Evolutionary conservation across 768 basidiomycete genomes (phyloP), one percentile per base, ranked within the genome.

Genomic region (Coprinellus micaceus): DNA sequence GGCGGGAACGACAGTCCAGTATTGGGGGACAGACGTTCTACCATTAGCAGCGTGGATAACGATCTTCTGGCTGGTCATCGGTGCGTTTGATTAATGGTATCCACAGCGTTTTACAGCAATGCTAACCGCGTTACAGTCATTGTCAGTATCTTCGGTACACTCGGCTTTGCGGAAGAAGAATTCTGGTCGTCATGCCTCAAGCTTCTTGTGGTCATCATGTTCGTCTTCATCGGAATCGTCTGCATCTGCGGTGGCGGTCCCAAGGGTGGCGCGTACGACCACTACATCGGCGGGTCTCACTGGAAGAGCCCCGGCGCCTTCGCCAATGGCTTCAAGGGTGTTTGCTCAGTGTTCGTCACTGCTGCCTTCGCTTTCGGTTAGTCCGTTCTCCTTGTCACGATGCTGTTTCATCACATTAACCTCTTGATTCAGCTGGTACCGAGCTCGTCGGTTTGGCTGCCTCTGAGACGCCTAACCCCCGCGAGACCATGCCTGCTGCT

Each of bases 111-210:
- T 46, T 13, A 13, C 1, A n/a, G 3, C 10, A 4, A 11, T 30
- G 33, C n/a, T 53, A 30, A 33, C 26, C 7, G 39, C 6, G 1
- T 37, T 15, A 17, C 45, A 79, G 77, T 68, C 7, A 70, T 79
- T 24, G 49, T 74, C 36, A 66, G 69, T 49, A 36, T 77, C 19
- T 77, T 79, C 51, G 77, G 77, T 55, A 77, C 77, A 12, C 71
- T 79, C 11, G 77, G 77, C 11, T 79, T 71, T 51, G 76, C 77
- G 0, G 77, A 79, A 62, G 77, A 77, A 66, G 77, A 77, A 52
- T 79, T 77, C 58, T 79, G 77, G 77, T 74, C 77, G n/a, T 77
- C 77, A 28, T 75, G 72, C 58, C 65, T 79, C n/a, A 79, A 78
- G 65, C 68, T 79, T 22, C 55, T 77, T 47, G 76, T 76, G 3